Evolutionary conservation across 495 filamentous ascomycete species (phyloP), one percentile per base, ranked within the genome.

Genomic region (Talaromyces borbonicus): DNA sequence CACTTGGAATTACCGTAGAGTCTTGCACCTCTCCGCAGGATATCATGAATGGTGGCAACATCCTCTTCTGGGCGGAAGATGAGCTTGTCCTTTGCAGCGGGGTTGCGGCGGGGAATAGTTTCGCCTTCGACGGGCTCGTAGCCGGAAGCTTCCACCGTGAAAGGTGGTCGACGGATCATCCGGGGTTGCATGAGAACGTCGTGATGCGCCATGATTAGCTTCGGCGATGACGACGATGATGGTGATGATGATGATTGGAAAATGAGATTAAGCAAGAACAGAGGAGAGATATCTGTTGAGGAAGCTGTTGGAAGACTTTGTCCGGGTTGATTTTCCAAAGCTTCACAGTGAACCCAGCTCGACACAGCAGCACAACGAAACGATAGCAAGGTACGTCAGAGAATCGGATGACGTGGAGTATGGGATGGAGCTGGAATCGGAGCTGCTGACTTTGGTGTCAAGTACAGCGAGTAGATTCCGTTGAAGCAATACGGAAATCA

Each of bases 1-100:
- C 83, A 83, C 67, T 90, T 92, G 48, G 83, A 78, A 60, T 95
- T 94, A 55, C 92, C 92, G 66, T 79, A 95, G 61, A 85, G 82
- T 32, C 77, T 77, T 25, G 87, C 83, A 39, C 81, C 83, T 48
- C 79, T 75, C 48, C 77, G 81, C 55, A 98, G 70, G 56, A 95
- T 83, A 57, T 98, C 93, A 62, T 81, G 92, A 55, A 82, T 75
- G 49, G 92, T 98, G n/a, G 66, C 66, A 53, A 94, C 76, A 50
- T 86, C 81, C 35, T 84, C 77, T 20, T 77, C 66, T 16, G 85
- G 81, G 50, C 68, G 79, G 14, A 72, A 64, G 49, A 76, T 66
- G 42, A 97, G 77, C 38, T 76, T 82, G 50, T 90, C 67, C 54
- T 84, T 82, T 46, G 81, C 71, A n/a, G 55, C 48, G 7, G 84